Percentiles rank a stretch among this genome's conserved stretches.
phyloP scores from a whole-genome alignment of 129 eudicot species.

The Lactuca sativa region DNA sequence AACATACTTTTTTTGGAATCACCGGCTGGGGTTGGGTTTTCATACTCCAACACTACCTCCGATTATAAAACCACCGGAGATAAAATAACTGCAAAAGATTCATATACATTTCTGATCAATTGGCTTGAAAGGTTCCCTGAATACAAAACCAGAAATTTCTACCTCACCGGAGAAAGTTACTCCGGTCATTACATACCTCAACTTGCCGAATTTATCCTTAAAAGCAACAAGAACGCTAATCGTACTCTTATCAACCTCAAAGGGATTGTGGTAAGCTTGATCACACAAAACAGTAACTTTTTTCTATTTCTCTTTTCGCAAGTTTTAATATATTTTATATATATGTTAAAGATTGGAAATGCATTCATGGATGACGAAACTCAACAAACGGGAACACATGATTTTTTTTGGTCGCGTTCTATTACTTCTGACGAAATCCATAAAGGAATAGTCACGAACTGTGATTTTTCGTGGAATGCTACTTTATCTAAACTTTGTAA shows the following conservation, averaged over 20 bases:
- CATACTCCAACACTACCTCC: conserved; percentile 78
- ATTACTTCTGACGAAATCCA: conserved; percentile 49
- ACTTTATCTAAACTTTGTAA: conserved; percentile 32
- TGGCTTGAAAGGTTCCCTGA: conserved; percentile 78
- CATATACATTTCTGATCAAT: conserved; percentile 52
- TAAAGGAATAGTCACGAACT: conserved; percentile 38
- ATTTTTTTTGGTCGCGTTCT: conserved; percentile 41
- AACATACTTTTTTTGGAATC: conserved; percentile 84
- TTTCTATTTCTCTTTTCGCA: not conserved
- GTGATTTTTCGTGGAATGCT: conserved; percentile 37
- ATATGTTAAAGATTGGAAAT: conserved; percentile 52
- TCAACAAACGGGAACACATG: conserved; percentile 32
- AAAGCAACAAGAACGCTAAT: conserved; percentile 26
- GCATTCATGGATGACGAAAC: conserved; percentile 44
- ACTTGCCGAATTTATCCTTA: conserved; percentile 36
- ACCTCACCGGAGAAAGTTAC: conserved; percentile 83
- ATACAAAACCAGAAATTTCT: conserved; percentile 63
- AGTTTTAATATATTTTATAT: not conserved
- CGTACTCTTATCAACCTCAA: conserved; percentile 46
- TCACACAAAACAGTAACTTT: not conserved
- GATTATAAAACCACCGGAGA: conserved; percentile 40
- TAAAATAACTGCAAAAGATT: conserved; percentile 66
- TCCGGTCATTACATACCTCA: conserved; percentile 64
- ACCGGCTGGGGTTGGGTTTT: conserved; percentile 96
- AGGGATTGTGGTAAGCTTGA: conserved; percentile 57